Evolutionary conservation across 768 basidiomycete genomes (phyloP), one percentile per base, ranked within the genome.

Genomic region (Russula sp.): DNA sequence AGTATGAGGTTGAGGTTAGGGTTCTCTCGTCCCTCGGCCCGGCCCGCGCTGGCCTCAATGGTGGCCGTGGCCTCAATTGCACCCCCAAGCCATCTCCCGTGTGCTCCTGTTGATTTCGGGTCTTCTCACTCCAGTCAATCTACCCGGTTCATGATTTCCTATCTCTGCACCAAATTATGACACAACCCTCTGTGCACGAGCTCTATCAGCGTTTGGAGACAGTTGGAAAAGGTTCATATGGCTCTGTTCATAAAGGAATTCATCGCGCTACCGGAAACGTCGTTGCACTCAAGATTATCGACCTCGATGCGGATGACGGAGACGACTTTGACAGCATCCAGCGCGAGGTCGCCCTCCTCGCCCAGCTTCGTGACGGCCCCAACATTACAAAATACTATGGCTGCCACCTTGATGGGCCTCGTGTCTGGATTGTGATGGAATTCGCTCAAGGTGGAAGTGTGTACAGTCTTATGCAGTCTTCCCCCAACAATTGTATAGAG

Each of bases 341-440:
- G 74, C 88, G 90, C 63, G 97, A 98, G 74, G 93, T 99, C 35
- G 86, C 93, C 10, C 83, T 99, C 54, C 80, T 98, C 20, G 86
- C 88, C 48, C 93, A 96, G 70, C 82, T 98, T 36, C 80, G 92
- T 22, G 92, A 93, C 60, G 90, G 90, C 0, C 87, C 90, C 34
- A 95, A 95, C 70, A 84, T 97, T 69, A 98, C 91, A 25, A 83
- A 91, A 69, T 99, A 99, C 77, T 97, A 87, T 74, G 96, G 93
- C n/a, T 97, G 93, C 75, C 87, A 90, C 75, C 81, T 97, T 71
- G 90, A 96, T 70, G 95, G 94, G 0, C 90, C 93, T 34, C 89
- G 92, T 52, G 93, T 99, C 10, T 99, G 97, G 95, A 98, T 99
- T 67, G 92, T 88, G 41, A 99, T 99, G 97, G 97, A 99, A 72